Evolutionary conservation across 768 basidiomycete species (phyloP).

Genomic region (Baorangia bicolor): DNA sequence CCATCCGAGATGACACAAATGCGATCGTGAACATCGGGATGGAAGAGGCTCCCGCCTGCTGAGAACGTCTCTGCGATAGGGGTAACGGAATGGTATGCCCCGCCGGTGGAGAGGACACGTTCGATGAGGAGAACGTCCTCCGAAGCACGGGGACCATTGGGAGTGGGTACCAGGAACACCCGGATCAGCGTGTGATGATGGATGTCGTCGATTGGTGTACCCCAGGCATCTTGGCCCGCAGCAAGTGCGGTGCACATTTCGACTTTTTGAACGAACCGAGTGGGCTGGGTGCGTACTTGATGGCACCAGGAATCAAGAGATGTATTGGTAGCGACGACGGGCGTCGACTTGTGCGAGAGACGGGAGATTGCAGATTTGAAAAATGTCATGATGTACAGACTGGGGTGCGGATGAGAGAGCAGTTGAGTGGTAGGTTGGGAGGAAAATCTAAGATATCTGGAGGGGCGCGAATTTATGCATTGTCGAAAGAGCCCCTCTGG

Average conservation of each 20-base stretch:
- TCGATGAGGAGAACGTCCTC: conserved; percentile 12
- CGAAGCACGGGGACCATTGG: not conserved
- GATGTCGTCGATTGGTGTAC: not conserved
- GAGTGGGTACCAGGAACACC: not conserved
- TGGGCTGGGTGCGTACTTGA: not conserved
- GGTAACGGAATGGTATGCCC: conserved; percentile 2
- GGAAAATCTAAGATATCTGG: not conserved
- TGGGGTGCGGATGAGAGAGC: too few species aligned
- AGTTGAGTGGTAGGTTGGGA: not conserved
- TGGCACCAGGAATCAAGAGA: conserved; percentile 2
- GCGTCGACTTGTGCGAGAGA: not conserved
- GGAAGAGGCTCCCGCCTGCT: not conserved
- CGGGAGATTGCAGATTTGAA: conserved; percentile 3
- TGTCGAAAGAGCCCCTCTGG: not conserved
- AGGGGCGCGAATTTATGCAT: not conserved
- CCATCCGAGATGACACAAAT: not conserved
- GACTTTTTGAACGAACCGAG: conserved; percentile 7
- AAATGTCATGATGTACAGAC: not conserved
- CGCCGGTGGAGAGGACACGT: conserved; percentile 13
- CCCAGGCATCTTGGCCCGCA: not conserved
- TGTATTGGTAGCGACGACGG: not conserved
- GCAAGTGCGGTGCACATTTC: conserved; percentile 9
- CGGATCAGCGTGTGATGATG: conserved; percentile 14
- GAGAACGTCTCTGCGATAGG: not conserved
- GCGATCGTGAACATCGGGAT: conserved; percentile 15